Evolutionary conservation across 805 yeast genomes (phyloP).

Genomic region (Cyberlindnera maclurae): DNA sequence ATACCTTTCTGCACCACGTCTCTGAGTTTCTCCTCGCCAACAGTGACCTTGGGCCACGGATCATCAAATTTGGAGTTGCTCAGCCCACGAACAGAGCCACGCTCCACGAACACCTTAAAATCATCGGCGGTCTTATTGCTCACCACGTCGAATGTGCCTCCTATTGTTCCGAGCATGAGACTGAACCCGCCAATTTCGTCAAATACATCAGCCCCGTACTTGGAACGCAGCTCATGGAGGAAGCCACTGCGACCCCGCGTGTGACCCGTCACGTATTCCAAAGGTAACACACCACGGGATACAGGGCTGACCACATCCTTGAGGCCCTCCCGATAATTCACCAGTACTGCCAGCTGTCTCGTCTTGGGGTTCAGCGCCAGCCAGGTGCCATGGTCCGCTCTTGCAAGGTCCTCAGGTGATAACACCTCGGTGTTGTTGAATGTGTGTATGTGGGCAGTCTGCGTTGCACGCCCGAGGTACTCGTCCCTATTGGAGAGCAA

Average conservation of each 20-base stretch:
- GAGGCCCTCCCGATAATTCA: slow-evolving; percentile 58
- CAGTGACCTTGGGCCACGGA: slow-evolving; percentile 69
- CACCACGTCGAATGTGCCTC: slow-evolving; percentile 25
- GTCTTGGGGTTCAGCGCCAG: slow-evolving; percentile 52
- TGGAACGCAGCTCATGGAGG: slow-evolving; percentile 13
- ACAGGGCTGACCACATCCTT: slow-evolving; percentile 18
- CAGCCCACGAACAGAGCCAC: slow-evolving; percentile 42
- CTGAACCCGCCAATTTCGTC: slow-evolving; percentile 26
- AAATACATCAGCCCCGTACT: slow-evolving; percentile 16
- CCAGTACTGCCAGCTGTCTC: slow-evolving; percentile 63
- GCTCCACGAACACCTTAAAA: slow-evolving; percentile 24
- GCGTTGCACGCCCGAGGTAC: slow-evolving; percentile 65
- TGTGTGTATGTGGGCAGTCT: slow-evolving; percentile 37
- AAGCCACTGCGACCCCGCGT: slow-evolving; percentile 16
- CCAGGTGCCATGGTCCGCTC: slow-evolving; percentile 87
- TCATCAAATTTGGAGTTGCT: slow-evolving; percentile 60
- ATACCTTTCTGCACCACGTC: slow-evolving; percentile 23
- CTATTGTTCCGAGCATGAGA: slow-evolving; percentile 31
- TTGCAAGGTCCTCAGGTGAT: slow-evolving; percentile 68
- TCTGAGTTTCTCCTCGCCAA: slow-evolving; percentile 44
- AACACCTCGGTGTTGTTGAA: slow-evolving; percentile 32
- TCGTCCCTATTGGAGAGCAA: slow-evolving; percentile 86
- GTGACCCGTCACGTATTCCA: slow-evolving; percentile 28
- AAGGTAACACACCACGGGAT: slow-evolving; percentile 43
- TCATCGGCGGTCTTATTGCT: slow-evolving; percentile 21